Evolutionary conservation across 768 basidiomycete genomes (phyloP).

Genomic region (Rickenella mellea): DNA sequence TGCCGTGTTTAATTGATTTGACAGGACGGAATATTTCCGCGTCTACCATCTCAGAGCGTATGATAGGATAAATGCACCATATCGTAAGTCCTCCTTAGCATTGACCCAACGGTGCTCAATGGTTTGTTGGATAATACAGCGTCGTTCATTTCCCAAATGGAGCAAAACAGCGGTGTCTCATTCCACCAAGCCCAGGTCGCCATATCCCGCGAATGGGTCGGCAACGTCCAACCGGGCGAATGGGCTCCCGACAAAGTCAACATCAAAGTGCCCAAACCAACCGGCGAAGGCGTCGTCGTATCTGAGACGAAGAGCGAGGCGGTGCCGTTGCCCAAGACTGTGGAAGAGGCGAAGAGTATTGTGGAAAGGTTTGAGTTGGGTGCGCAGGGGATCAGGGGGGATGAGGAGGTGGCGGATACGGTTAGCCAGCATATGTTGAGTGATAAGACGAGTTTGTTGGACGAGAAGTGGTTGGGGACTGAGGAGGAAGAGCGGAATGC

Average conservation of each 20-base stretch:
- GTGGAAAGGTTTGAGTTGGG: slow-evolving; percentile 65
- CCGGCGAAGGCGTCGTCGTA: slow-evolving; percentile 35
- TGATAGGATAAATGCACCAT: slow-evolving; percentile 80
- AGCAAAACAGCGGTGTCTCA: slow-evolving; percentile 62
- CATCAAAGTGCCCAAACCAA: slow-evolving; percentile 46
- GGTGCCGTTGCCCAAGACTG: slow-evolving; percentile 55
- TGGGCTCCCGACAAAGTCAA: slow-evolving; percentile 41
- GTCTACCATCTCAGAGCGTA: slow-evolving; percentile 92
- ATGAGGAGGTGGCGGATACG: slow-evolving; percentile 60
- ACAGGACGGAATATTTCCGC: slow-evolving; percentile 72
- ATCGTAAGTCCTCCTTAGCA: slow-evolving; percentile 27
- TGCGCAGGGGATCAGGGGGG: slow-evolving; percentile 42
- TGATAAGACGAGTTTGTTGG: slow-evolving; percentile 48
- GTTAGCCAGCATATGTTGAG: slow-evolving; percentile 75
- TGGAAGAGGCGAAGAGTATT: slow-evolving; percentile 59
- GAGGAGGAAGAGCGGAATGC: slow-evolving; percentile 76
- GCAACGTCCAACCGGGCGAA: slow-evolving; percentile 27
- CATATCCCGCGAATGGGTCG: slow-evolving; percentile 67
- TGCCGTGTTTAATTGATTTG: not conserved
- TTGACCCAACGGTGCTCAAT: not conserved
- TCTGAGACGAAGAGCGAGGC: slow-evolving; percentile 43
- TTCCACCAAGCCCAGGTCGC: slow-evolving; percentile 87
- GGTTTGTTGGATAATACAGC: slow-evolving; percentile 10
- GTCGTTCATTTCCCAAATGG: slow-evolving; percentile 57
- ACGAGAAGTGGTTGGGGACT: slow-evolving; percentile 80